Evolutionary conservation across 208 protist species (phyloP).

Genomic region (Acanthamoeba sp.): DNA sequence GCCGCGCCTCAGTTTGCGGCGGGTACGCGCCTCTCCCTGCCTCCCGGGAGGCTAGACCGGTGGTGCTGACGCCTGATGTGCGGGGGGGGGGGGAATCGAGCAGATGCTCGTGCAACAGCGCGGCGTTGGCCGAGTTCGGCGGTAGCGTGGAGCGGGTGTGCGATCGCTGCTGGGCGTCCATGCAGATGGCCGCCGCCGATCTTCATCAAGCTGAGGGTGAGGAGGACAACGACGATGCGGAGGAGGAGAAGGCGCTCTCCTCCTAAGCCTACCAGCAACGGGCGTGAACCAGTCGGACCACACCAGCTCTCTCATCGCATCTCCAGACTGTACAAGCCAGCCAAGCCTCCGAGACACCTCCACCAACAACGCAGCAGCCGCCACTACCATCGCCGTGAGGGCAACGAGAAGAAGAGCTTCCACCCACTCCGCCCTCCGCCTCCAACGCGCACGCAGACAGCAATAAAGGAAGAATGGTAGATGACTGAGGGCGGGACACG

Average conservation of each 20-base stretch:
- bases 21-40: background rate
- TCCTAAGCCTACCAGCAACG: background rate
- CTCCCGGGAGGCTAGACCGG: no score
- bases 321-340: no score
- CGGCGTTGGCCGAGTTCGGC: slow-evolving; percentile 13
- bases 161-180: slow-evolving; percentile 7
- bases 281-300: no score
- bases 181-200: background rate
- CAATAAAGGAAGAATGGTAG: background rate
- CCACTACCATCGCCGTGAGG: background rate
- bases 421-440: background rate
- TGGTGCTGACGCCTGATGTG: background rate
- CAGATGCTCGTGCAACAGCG: slow-evolving; percentile 24
- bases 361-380: background rate
- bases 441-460: background rate
- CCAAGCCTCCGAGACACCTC: no score
- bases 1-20: slow-evolving; percentile 9
- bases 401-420: slow-evolving; percentile 1
- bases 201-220: no score
- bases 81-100: background rate
- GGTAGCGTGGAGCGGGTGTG: slow-evolving; percentile 39
- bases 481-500: background rate
- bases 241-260: background rate
- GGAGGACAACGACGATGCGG: background rate
- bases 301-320: no score